Evolutionary conservation across 2,329 filamentous ascomycete species (phyloP).

Genomic region (Penicillium sp.): DNA sequence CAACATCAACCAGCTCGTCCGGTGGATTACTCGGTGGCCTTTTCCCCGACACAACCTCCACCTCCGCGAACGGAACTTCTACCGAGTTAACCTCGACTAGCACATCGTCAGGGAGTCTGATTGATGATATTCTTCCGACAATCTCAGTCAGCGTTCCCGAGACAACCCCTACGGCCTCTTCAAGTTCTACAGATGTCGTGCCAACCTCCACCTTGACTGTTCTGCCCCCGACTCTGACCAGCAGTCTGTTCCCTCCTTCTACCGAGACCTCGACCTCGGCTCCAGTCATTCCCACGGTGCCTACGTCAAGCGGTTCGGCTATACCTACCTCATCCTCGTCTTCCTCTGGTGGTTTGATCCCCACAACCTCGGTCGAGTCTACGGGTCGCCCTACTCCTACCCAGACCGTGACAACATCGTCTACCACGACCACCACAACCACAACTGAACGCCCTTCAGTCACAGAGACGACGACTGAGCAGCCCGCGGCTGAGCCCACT

Average conservation of each 20-base stretch:
- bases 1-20: neutral
- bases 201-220: slow-evolving; percentile 23
- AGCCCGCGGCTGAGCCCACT: slow-evolving; percentile 14
- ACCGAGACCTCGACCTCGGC: slow-evolving; percentile 2
- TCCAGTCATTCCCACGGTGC: slow-evolving; percentile 24
- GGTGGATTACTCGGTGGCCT: neutral
- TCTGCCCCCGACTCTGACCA: slow-evolving; percentile 5
- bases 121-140: slow-evolving; percentile 22
- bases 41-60: neutral
- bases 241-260: slow-evolving; percentile 7
- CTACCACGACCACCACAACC: slow-evolving; percentile 26
- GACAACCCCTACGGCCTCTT: slow-evolving; percentile 19
- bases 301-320: slow-evolving; percentile 10
- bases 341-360: neutral
- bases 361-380: neutral
- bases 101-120: neutral
- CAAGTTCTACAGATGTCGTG: slow-evolving; percentile 6
- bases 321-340: slow-evolving; percentile 15
- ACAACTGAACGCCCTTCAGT: slow-evolving; percentile 23
- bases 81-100: slow-evolving; percentile 1
- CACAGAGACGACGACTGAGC: slow-evolving; percentile 34
- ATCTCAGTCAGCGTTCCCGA: slow-evolving; percentile 35
- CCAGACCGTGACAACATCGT: slow-evolving; percentile 26
- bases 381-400: slow-evolving; percentile 12
- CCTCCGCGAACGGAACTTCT: neutral